A percentile compares a stretch with the other conserved stretches of the same genome.
Evolutionary conservation across 2,329 filamentous ascomycete species (phyloP).

Genomic region (Tolypocladium sp.): DNA sequence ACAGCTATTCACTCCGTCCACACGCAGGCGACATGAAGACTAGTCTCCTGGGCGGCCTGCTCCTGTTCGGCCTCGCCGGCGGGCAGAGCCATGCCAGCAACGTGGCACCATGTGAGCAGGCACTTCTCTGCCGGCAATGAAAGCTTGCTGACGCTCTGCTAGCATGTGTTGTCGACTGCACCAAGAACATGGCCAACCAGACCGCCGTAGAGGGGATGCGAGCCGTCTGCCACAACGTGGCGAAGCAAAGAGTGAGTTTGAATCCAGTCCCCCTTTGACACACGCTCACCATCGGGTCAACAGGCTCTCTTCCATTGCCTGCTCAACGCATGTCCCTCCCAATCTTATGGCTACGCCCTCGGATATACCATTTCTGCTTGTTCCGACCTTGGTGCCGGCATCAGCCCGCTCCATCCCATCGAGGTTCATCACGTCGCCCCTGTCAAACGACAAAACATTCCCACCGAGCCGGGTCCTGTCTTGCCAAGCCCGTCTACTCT

Average conservation of each 20-base stretch:
- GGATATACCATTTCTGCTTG: conserved; percentile 16
- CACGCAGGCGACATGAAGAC: conserved; percentile 13
- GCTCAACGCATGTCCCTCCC: conserved; percentile 14
- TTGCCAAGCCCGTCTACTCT: not conserved
- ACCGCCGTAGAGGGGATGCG: not conserved
- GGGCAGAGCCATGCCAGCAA: not conserved
- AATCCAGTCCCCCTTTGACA: not conserved
- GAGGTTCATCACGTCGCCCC: conserved; percentile 12
- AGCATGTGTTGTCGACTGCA: conserved; percentile 9
- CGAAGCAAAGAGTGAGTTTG: conserved; percentile 13
- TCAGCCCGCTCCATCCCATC: conserved; percentile 20
- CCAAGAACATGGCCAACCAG: conserved; percentile 4
- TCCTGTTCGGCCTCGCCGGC: conserved; percentile 6
- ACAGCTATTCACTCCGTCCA: conserved; percentile 7
- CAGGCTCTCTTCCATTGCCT: conserved; percentile 23
- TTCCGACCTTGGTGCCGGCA: conserved; percentile 13
- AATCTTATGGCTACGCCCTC: conserved; percentile 20
- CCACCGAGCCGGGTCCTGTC: conserved; percentile 1
- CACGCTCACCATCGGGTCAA: not conserved
- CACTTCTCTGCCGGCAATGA: not conserved
- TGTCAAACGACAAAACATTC: conserved; percentile 3
- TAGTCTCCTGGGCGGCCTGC: conserved; percentile 3
- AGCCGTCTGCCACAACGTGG: conserved; percentile 6
- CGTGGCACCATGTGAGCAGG: conserved; percentile 1
- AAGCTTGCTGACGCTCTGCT: not conserved